Evolutionary conservation across 2,329 filamentous ascomycete genomes (phyloP).

Genomic region (Colletotrichum chrysophilum): DNA sequence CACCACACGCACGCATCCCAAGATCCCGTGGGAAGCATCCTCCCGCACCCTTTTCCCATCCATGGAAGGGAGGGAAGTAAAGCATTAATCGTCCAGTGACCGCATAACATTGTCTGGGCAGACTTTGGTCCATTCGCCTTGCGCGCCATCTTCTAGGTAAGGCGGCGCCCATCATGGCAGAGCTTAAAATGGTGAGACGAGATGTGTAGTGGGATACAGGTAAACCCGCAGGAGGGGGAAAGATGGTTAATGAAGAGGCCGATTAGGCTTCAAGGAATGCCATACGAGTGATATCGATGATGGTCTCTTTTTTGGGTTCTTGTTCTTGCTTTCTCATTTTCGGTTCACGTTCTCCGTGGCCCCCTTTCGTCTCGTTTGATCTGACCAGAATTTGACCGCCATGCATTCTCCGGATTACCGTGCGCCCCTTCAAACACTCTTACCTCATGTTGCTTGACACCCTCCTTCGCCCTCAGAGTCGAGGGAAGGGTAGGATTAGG

Average conservation of each 20-base stretch:
- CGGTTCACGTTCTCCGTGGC: not conserved
- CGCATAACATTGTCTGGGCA: not conserved
- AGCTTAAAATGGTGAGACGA: slow-evolving; percentile 6
- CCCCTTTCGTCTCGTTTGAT: not conserved
- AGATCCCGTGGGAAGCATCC: not conserved
- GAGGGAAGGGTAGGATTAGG: not conserved
- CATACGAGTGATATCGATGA: not conserved
- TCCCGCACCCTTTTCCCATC: not conserved
- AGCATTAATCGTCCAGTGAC: slow-evolving; percentile 9
- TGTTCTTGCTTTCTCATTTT: not conserved
- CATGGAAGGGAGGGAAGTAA: not conserved
- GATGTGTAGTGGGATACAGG: not conserved
- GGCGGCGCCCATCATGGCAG: slow-evolving; percentile 1
- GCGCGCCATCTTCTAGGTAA: not conserved
- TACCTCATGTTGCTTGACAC: not conserved
- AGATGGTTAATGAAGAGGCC: not conserved
- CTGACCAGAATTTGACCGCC: not conserved
- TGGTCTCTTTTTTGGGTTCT: not conserved
- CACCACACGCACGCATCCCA: not conserved
- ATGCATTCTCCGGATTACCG: not conserved
- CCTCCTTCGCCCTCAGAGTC: not conserved
- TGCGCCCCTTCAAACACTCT: not conserved
- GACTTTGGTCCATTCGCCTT: not conserved
- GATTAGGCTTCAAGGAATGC: not conserved
- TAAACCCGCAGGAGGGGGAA: not conserved